phyloP scores from a whole-genome alignment of 2,329 filamentous ascomycete genomes.

The Passalora sequoiae region DNA sequence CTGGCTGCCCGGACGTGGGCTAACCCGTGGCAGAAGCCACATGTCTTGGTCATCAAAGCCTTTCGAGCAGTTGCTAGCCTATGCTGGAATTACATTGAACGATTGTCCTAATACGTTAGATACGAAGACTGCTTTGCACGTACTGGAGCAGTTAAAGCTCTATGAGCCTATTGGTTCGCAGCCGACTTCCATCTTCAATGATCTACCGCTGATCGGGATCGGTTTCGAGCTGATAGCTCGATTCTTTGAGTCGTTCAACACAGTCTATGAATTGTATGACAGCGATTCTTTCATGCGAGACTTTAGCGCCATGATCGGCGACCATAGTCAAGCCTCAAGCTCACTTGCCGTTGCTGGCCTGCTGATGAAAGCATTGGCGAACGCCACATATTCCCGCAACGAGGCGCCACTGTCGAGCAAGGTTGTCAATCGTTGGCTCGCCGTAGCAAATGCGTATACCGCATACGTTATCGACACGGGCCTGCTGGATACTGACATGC shows the following conservation, averaged over 20 bases:
- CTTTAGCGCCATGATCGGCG: conserved; percentile 2
- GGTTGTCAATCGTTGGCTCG: conserved; percentile 9
- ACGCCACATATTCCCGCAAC: conserved; percentile 8
- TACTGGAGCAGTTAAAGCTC: not conserved
- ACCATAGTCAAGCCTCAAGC: conserved; percentile 5
- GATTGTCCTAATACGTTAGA: not conserved
- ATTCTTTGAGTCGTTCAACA: conserved; percentile 15
- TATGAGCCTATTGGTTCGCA: not conserved
- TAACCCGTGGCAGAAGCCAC: not conserved
- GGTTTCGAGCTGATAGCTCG: conserved; percentile 9
- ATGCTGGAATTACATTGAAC: not conserved
- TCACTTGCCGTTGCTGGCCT: conserved; percentile 6
- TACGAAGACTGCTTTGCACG: too few relatives aligned
- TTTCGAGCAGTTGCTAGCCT: conserved; percentile 1
- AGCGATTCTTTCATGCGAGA: conserved; percentile 1
- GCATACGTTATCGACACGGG: conserved; percentile 5
- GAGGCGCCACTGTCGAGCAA: conserved; percentile 5
- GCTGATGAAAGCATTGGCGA: conserved; percentile 9
- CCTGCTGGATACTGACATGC: conserved; percentile 2
- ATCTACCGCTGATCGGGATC: conserved; percentile 5
- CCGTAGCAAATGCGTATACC: conserved; percentile 7
- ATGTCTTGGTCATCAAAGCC: not conserved
- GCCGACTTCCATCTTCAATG: conserved; percentile 6
- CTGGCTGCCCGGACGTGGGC: not conserved
- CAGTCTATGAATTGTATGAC: conserved; percentile 7